Conservation (phyloP, 768 basidiomycete species). For the Suillus subluteus region DNA sequence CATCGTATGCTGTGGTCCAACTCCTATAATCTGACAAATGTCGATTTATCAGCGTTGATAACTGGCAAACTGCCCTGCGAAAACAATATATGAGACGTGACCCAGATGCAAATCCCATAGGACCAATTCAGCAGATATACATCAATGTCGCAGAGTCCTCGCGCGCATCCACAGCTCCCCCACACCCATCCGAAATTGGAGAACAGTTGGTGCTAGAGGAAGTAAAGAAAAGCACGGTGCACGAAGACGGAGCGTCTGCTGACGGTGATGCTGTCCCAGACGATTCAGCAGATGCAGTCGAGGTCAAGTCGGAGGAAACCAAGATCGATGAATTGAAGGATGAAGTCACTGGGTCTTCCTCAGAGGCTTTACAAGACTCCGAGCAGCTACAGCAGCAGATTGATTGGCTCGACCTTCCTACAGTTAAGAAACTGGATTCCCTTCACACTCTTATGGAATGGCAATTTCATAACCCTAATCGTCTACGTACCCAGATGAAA, state of each 20-base stretch:
- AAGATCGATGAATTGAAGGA: slow-evolving; percentile 18
- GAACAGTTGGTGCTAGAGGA: slow-evolving; percentile 17
- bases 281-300: background rate
- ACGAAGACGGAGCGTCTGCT: slow-evolving; percentile 19
- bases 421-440: slow-evolving; percentile 74
- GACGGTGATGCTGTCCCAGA: slow-evolving; percentile 13
- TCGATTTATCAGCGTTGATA: slow-evolving; percentile 55
- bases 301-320: slow-evolving; percentile 10
- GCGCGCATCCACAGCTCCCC: slow-evolving; percentile 33
- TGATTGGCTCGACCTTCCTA: slow-evolving; percentile 73
- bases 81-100: slow-evolving; percentile 78
- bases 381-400: slow-evolving; percentile 45
- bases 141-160: slow-evolving; percentile 28
- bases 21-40: slow-evolving; percentile 19
- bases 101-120: slow-evolving; percentile 73
- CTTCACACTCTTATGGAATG: slow-evolving; percentile 78
- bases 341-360: slow-evolving; percentile 26
- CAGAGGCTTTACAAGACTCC: slow-evolving; percentile 23
- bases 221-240: slow-evolving; percentile 3
- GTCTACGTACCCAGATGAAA: slow-evolving; percentile 74
- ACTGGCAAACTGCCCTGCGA: slow-evolving; percentile 78
- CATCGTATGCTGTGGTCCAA: slow-evolving; percentile 26
- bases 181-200: slow-evolving; percentile 6
- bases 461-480: slow-evolving; percentile 82
- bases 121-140: slow-evolving; percentile 44